Evolutionary conservation across 164 flowering plant genomes (phyloP).

Genomic region (Brasenia schreberi): DNA sequence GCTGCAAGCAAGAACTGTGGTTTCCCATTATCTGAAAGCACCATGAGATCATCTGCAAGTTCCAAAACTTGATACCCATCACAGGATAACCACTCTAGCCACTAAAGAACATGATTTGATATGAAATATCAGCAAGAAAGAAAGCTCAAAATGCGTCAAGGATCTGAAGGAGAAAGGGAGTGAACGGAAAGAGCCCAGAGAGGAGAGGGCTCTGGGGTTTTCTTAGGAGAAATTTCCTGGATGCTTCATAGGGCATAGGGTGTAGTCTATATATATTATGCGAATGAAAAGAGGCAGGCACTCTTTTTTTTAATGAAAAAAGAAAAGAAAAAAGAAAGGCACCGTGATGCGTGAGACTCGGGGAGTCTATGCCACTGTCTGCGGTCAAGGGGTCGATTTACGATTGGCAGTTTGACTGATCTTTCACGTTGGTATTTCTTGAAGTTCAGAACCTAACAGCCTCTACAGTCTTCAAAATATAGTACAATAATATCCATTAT

Average conservation of each 20-base stretch:
- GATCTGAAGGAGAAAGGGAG: not conserved
- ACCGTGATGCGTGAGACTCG: not conserved
- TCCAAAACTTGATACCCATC: constrained; percentile 14
- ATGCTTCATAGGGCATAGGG: not conserved
- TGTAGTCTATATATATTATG: not conserved
- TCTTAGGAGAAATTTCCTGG: not conserved
- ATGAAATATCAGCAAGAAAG: not conserved
- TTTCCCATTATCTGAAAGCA: constrained; percentile 14
- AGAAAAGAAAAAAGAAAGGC: not conserved
- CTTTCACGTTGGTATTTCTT: not conserved
- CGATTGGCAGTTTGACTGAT: not conserved
- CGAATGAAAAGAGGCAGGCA: too few relatives aligned
- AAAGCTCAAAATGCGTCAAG: too few relatives aligned
- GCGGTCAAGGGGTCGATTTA: not conserved
- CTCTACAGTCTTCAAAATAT: not conserved
- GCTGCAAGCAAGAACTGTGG: constrained; percentile 14
- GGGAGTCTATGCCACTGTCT: not conserved
- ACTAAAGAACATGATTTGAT: not conserved
- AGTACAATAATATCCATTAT: too few relatives aligned
- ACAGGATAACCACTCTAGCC: not conserved
- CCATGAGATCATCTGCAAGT: constrained; percentile 17
- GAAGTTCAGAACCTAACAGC: not conserved
- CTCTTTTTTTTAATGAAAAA: too few relatives aligned
- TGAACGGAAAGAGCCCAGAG: not conserved
- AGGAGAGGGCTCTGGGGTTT: not conserved